Evolutionary conservation across 495 filamentous ascomycete genomes (phyloP).

Genomic region (Penicillium flavigenum): DNA sequence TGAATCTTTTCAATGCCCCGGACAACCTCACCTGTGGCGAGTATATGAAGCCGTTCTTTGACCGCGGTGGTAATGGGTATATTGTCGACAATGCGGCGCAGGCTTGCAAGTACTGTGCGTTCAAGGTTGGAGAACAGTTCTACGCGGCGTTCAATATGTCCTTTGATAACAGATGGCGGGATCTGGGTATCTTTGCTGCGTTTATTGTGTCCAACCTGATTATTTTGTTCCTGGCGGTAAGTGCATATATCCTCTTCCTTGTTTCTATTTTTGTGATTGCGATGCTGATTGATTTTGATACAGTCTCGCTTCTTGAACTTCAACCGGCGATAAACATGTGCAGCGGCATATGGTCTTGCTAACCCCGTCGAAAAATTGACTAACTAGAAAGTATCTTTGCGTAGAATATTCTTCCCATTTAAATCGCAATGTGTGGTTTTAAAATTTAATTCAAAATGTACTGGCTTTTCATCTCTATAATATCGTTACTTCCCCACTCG

Average conservation of each 20-base stretch:
- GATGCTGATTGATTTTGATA: conserved; percentile 20
- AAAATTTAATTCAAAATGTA: not conserved
- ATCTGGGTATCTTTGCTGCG: conserved; percentile 71
- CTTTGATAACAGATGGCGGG: conserved; percentile 71
- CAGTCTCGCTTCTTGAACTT: conserved; percentile 65
- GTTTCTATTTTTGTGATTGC: not conserved
- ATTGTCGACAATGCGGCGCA: conserved; percentile 56
- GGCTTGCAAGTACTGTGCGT: conserved; percentile 75
- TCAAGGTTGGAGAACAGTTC: conserved; percentile 74
- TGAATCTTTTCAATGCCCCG: conserved; percentile 62
- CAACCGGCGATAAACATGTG: conserved; percentile 51
- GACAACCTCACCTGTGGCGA: conserved; percentile 61
- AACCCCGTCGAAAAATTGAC: not conserved
- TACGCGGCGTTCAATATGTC: conserved; percentile 61
- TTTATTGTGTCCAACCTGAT: conserved; percentile 76
- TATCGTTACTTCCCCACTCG: no score
- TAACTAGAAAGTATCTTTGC: not conserved
- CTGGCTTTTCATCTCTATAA: no score
- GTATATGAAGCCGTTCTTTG: conserved; percentile 73
- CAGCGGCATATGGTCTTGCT: not conserved
- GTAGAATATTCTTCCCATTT: not conserved
- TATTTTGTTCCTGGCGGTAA: conserved; percentile 64
- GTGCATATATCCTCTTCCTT: conserved; percentile 1
- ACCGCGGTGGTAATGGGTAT: conserved; percentile 63
- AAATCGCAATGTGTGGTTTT: not conserved